Conservation (phyloP, 1,284 basidiomycete genomes). For the Apiotrichum brassicae region DNA sequence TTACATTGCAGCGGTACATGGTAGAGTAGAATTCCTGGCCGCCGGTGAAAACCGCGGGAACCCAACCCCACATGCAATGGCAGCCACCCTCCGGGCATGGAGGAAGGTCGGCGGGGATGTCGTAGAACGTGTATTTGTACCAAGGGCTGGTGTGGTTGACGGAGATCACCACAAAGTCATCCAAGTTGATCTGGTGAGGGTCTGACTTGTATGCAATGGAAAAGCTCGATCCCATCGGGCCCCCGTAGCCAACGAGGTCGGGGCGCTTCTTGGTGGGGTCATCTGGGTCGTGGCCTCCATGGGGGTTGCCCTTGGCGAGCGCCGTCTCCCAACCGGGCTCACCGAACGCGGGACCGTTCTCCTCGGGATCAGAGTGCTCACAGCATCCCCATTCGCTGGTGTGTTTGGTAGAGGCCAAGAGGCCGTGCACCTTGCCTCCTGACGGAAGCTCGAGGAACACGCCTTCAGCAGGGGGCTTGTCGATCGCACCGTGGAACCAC, state of each 20-base stretch:
- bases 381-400: no score
- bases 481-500: slow-evolving; percentile 56
- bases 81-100: no score
- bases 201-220: slow-evolving; percentile 64
- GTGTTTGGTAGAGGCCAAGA: background rate
- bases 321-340: no score
- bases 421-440: slow-evolving; percentile 21
- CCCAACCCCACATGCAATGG: slow-evolving; percentile 57
- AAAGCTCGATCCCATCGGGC: slow-evolving; percentile 2
- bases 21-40: slow-evolving; percentile 2
- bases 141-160: slow-evolving; percentile 67
- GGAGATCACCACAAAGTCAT: slow-evolving; percentile 63
- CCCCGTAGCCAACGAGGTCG: background rate
- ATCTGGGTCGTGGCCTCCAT: no score
- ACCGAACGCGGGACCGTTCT: no score
- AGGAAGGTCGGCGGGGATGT: slow-evolving; percentile 57
- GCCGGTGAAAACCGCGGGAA: slow-evolving; percentile 56
- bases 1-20: background rate
- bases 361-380: no score
- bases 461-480: slow-evolving; percentile 33
- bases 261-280: no score
- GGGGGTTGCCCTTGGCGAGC: no score
- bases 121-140: slow-evolving; percentile 57
- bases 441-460: slow-evolving; percentile 37
- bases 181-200: slow-evolving; percentile 53